Percentiles rank a stretch among this genome's conserved stretches.
Conservation (phyloP, 805 yeast genomes). For the Candida nonsorbophila region DNA sequence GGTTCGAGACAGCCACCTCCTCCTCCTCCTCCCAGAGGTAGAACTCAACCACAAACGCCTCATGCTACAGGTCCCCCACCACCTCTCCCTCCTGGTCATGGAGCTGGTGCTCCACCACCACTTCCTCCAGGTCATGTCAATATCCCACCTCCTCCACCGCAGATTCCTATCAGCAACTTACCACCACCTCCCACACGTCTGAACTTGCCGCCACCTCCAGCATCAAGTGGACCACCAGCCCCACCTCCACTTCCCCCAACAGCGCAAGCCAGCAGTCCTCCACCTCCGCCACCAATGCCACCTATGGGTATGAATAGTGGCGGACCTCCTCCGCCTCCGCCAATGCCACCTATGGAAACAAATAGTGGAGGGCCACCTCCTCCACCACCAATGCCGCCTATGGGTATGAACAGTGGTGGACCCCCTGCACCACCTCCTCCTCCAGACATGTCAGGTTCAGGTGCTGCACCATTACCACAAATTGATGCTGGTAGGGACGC, state of each 20-base stretch:
- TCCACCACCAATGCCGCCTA: constrained; percentile 16
- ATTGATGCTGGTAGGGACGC: constrained; percentile 68
- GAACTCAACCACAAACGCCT: constrained; percentile 13
- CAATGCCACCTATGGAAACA: constrained; percentile 13
- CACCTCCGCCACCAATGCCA: constrained; percentile 20
- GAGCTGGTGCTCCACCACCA: constrained; percentile 8
- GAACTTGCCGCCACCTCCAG: constrained; percentile 8
- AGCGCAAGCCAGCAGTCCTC: constrained; percentile 10
- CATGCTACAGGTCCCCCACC: constrained; percentile 5
- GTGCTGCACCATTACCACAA: constrained; percentile 22
- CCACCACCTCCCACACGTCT: constrained; percentile 3
- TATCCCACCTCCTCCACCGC: constrained; percentile 9
- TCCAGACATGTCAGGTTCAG: constrained; percentile 16
- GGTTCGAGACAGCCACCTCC: constrained; percentile 15
- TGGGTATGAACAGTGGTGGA: constrained; percentile 21
- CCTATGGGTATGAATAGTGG: constrained; percentile 11
- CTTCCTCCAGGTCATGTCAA: constrained; percentile 4
- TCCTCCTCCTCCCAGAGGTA: constrained; percentile 15
- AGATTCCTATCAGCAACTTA: background rate
- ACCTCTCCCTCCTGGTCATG: background rate
- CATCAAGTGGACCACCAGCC: constrained; percentile 7
- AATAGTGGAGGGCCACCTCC: constrained; percentile 20
- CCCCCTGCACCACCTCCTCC: constrained; percentile 43
- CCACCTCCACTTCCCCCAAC: constrained; percentile 9
- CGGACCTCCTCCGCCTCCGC: constrained; percentile 17